Conservation (phyloP, 495 filamentous ascomycete genomes). For the Rostrohypoxylon terebratum region DNA sequence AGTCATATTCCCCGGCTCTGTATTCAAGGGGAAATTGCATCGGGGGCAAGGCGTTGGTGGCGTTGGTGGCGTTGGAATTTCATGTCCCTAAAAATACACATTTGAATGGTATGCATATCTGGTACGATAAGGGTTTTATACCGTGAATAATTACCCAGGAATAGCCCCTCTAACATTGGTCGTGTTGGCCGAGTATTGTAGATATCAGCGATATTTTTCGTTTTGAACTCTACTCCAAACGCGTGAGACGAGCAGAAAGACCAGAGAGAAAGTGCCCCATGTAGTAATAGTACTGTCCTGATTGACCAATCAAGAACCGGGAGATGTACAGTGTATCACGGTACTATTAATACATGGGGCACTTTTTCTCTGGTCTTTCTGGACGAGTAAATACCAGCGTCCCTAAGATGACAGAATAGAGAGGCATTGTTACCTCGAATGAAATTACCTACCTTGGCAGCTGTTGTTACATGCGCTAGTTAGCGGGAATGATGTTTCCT, state of each 20-base stretch:
- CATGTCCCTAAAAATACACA: slow-evolving; percentile 21
- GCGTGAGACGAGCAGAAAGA: too few species aligned
- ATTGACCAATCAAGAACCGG: too few species aligned
- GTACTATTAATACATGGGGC: too few species aligned
- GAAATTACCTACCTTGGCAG: background rate
- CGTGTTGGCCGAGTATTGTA: slow-evolving; percentile 15
- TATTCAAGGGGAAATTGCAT: slow-evolving; percentile 46
- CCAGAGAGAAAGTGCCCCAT: too few species aligned
- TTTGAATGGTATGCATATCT: slow-evolving; percentile 26
- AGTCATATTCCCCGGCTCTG: slow-evolving; percentile 24
- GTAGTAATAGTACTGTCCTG: too few species aligned
- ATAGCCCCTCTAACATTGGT: background rate
- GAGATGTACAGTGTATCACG: too few species aligned
- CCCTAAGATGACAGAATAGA: slow-evolving; percentile 23
- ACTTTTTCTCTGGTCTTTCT: too few species aligned
- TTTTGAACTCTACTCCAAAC: slow-evolving; percentile 8
- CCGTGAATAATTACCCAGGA: slow-evolving; percentile 23
- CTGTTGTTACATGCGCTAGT: background rate
- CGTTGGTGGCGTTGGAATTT: slow-evolving; percentile 46
- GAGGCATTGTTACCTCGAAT: slow-evolving; percentile 4
- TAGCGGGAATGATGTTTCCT: background rate
- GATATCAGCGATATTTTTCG: slow-evolving; percentile 5
- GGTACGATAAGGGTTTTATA: slow-evolving; percentile 31
- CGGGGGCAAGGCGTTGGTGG: slow-evolving; percentile 51
- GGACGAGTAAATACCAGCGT: slow-evolving; percentile 20